Evolutionary conservation across 2,329 filamentous ascomycete species (phyloP), one percentile per base, ranked within the genome.

Genomic region (Sporothrix sp.): DNA sequence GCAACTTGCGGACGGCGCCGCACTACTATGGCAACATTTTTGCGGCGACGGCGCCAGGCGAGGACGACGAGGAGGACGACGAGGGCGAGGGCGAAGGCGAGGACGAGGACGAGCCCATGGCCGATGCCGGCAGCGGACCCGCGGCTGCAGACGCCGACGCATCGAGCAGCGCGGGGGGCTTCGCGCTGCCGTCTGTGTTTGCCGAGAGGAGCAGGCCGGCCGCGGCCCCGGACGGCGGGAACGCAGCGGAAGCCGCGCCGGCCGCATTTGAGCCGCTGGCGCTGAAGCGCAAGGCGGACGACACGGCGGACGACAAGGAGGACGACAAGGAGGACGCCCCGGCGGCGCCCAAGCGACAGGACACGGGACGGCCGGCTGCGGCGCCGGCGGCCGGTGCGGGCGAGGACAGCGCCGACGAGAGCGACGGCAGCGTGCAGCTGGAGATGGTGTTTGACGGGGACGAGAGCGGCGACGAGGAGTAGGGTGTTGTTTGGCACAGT

Each of bases 381-480:
- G 18, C 21, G 16, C 52, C 58, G 16, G 62, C 51, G 3, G 61
- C 59, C 1, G 65, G 62, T 7, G 5, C 45, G 1, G 40, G 28
- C 10, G 48, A 16, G 1, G 71, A 70, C n/a, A 71, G 72, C 18
- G 70, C 70, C 13, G 68, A 70, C 28, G 70, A 72, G 16, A 64
- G 62, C 27, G 75, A 78, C 51, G 75, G 72, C 50, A 79, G 76
- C 52, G 71, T 79, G 11, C 74, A 79, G 62, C 65, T 80, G 51
- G 76, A 79, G 50, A 79, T 79, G 74, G 75, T 77, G 40, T 61
- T 81, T 9, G 76, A 80, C 9, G 73, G 73, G 9, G 69, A 69
- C 1, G 72, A 72, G 0, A 67, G n/a, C 18, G 53, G 54, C 2
- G 42, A 46, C n/a, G 35, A 51, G 18, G 40, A 30, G 18, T 45